Evolutionary conservation across 768 basidiomycete species (phyloP).

Genomic region (Holtermannia corniformis): DNA sequence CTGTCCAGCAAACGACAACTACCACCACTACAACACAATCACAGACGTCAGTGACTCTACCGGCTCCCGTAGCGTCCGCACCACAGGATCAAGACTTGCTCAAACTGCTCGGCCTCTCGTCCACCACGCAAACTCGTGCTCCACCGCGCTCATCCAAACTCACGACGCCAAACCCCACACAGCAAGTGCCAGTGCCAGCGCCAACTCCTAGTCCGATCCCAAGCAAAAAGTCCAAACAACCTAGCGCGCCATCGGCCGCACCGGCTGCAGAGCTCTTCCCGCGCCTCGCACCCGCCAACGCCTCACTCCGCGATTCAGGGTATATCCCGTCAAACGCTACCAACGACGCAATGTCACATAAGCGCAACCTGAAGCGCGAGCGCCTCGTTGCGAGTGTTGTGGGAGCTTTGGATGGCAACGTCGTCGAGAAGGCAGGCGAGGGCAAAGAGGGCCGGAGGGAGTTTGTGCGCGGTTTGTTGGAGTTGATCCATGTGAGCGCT

Average conservation of each 20-base stretch:
- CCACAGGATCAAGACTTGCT: background rate
- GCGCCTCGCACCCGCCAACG: background rate
- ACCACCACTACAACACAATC: background rate
- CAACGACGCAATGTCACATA: background rate
- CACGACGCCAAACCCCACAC: too few relatives aligned
- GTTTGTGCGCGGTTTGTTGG: background rate
- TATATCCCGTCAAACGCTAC: background rate
- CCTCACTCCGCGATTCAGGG: background rate
- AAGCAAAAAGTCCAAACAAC: background rate
- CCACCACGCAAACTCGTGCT: too few relatives aligned
- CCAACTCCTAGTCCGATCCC: too few relatives aligned
- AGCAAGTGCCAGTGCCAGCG: too few relatives aligned
- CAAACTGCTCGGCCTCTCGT: background rate
- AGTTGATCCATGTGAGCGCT: background rate
- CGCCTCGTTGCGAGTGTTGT: background rate
- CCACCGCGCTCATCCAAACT: too few relatives aligned
- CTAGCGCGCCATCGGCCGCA: background rate
- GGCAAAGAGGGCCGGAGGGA: background rate
- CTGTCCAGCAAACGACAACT: background rate
- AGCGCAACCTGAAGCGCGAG: background rate
- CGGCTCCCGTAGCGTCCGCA: background rate
- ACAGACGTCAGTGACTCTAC: background rate
- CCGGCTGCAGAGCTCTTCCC: slow-evolving; percentile 9
- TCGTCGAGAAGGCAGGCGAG: background rate
- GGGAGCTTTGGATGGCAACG: background rate